Evolutionary conservation across 306 rosid genomes (phyloP).

Genomic region (Vigna hirtella): DNA sequence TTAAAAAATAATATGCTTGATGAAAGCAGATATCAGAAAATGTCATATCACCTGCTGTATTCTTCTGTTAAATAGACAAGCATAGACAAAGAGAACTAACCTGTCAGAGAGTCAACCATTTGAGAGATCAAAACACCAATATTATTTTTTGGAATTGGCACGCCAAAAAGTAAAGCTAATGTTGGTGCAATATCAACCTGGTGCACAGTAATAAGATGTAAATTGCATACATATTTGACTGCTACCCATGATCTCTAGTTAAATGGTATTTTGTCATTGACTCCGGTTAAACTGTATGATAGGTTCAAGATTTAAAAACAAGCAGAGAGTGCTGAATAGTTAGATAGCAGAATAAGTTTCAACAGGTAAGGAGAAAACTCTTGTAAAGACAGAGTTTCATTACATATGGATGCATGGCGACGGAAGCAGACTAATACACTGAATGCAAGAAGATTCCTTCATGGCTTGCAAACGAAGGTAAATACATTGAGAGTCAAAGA

Average conservation of each 20-base stretch:
- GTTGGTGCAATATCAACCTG: conserved; percentile 94
- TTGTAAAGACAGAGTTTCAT: neutral
- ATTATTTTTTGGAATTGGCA: conserved; percentile 93
- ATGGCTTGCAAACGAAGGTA: conserved; percentile 8
- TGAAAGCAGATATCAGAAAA: conserved; percentile 38
- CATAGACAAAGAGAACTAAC: conserved; percentile 51
- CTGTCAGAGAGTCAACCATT: conserved; percentile 60
- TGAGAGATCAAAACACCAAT: conserved; percentile 76
- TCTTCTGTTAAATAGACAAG: conserved; percentile 30
- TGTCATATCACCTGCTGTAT: conserved; percentile 25
- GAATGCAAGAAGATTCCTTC: conserved; percentile 22
- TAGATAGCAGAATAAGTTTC: conserved; percentile 12
- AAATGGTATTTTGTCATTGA: conserved; percentile 26
- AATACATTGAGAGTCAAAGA: conserved; percentile 9
- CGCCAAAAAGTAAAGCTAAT: conserved; percentile 83
- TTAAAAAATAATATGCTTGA: conserved; percentile 1
- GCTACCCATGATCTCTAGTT: conserved; percentile 32
- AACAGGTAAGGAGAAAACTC: neutral
- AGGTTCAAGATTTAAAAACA: conserved; percentile 36
- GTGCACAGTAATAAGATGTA: conserved; percentile 40
- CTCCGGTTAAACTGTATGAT: conserved; percentile 20
- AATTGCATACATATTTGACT: conserved; percentile 42
- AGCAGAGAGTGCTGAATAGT: conserved; percentile 1
- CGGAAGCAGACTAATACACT: conserved; percentile 21
- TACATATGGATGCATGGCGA: conserved; percentile 23